phyloP scores from a whole-genome alignment of 2,329 filamentous ascomycete genomes.

The Pseudogymnoascus sp. region DNA sequence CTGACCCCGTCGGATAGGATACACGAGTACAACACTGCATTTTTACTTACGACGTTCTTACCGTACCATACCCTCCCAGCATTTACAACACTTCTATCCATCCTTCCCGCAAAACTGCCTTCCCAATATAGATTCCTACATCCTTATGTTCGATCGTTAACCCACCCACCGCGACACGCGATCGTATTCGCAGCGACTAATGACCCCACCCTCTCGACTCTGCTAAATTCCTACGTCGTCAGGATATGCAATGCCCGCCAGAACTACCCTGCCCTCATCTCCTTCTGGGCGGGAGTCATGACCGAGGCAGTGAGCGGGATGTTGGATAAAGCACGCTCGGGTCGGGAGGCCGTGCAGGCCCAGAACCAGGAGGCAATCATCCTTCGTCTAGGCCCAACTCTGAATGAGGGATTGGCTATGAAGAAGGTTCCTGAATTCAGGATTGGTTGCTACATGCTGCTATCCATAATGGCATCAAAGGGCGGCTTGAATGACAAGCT shows the following conservation, averaged over 20 bases:
- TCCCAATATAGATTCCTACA: slow-evolving; percentile 73
- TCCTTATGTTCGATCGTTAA: slow-evolving; percentile 73
- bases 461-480: slow-evolving; percentile 78
- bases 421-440: slow-evolving; percentile 70
- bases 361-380: slow-evolving; percentile 74
- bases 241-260: slow-evolving; percentile 62
- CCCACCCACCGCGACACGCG: slow-evolving; percentile 67
- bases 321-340: slow-evolving; percentile 68
- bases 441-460: slow-evolving; percentile 84
- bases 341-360: slow-evolving; percentile 64
- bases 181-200: slow-evolving; percentile 78
- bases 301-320: slow-evolving; percentile 79
- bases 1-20: slow-evolving; percentile 44
- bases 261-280: slow-evolving; percentile 68
- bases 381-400: slow-evolving; percentile 56
- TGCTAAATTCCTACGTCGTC: slow-evolving; percentile 71
- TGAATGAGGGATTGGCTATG: slow-evolving; percentile 71
- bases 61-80: slow-evolving; percentile 83
- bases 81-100: slow-evolving; percentile 79
- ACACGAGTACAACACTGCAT: slow-evolving; percentile 80
- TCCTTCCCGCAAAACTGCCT: slow-evolving; percentile 69
- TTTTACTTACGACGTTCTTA: slow-evolving; percentile 75
- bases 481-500: slow-evolving; percentile 68
- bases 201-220: slow-evolving; percentile 65
- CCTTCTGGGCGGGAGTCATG: slow-evolving; percentile 85